Percentiles rank a stretch among this genome's conserved stretches.
These are phyloP conservation scores for Lineolata rhizophorae DNA, from an alignment of 495 filamentous ascomycete genomes.

Conservation along the genomic window DNA sequence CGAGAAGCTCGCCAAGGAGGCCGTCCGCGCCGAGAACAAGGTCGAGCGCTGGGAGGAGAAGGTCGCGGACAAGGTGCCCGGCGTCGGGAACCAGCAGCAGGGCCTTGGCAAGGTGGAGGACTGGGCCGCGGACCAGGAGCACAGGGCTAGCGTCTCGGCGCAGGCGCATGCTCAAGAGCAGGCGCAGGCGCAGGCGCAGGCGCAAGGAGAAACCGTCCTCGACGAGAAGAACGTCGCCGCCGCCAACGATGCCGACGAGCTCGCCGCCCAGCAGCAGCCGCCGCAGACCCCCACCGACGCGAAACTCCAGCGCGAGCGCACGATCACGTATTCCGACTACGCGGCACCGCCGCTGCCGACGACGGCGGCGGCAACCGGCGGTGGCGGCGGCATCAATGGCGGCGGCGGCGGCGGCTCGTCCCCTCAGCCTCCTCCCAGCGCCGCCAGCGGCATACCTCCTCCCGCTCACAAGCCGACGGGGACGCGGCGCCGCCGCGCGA, in stretches of 20 bases:
- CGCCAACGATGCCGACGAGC: too few species aligned
- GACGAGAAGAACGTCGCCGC: too few species aligned
- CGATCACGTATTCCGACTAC: too few species aligned
- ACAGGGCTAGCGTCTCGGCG: slow-evolving; percentile 7
- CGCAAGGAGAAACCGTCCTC: background rate
- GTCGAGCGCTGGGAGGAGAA: slow-evolving; percentile 9
- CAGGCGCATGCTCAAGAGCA: slow-evolving; percentile 15
- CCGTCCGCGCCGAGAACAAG: slow-evolving; percentile 4
- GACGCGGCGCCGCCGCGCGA: slow-evolving; percentile 42
- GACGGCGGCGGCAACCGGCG: background rate
- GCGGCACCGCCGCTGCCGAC: background rate
- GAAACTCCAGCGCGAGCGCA: too few species aligned
- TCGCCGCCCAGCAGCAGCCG: too few species aligned
- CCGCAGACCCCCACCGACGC: too few species aligned
- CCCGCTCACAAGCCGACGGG: background rate
- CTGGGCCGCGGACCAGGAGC: slow-evolving; percentile 16
- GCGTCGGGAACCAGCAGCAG: slow-evolving; percentile 21
- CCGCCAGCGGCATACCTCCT: slow-evolving; percentile 5
- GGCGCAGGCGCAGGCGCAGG: slow-evolving; percentile 12
- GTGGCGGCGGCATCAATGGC: background rate
- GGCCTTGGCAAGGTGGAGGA: slow-evolving; percentile 19
- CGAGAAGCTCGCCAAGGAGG: slow-evolving; percentile 10
- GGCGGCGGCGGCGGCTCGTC: too few species aligned
- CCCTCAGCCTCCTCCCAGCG: too few species aligned
- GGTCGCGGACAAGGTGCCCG: slow-evolving; percentile 11